Evolutionary conservation across 176 grass and related monocot species (phyloP), one percentile per base, ranked within the genome.

Genomic region (Tillandsia fasciculata): DNA sequence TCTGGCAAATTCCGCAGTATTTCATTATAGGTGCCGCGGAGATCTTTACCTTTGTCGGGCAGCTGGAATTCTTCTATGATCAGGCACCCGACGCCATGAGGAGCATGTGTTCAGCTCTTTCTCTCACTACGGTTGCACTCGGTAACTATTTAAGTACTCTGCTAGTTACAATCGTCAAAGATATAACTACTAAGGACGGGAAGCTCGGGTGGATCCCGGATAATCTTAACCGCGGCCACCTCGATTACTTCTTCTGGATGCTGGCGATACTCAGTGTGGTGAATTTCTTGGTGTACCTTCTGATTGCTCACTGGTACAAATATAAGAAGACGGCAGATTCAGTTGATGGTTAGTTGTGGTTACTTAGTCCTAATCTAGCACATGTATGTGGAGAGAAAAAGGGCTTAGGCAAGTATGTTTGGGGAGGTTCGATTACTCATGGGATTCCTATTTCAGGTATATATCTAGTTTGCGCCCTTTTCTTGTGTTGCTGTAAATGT

Each of bases 1-100:
- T 96, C 84, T 96, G 91, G 84, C 87, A 90, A 80, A 57, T 96
- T 7, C 91, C 91, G 20, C 87, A 96, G 69, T 96, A 96, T 78
- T 90, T 85, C 78, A 84, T 90, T 64, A 79, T 90, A 24, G 91
- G 91, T 12, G 81, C 79, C 2, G 81, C 91, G 11, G 91, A 96
- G 80, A 22, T 96, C 12, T 96, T 96, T 79, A 87, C 82, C 47
- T 90, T 90, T 76, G 67, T 89, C 0, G 90, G 91, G 0, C 87
- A 96, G 85, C 83, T 96, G 23, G 91, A 96, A 67, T 96, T 96
- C 73, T 96, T 96, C 87, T 96, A 96, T 69, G 91, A 96, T 77
- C 91, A 96, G 78, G 91, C 91, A 50, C 91, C 87, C 1, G 87
- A 96, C 69, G 91, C 81, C 66, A 90, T 96, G 91, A 54, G 87